Evolutionary conservation across 768 basidiomycete species (phyloP).

Genomic region (Auriscalpium orientale): DNA sequence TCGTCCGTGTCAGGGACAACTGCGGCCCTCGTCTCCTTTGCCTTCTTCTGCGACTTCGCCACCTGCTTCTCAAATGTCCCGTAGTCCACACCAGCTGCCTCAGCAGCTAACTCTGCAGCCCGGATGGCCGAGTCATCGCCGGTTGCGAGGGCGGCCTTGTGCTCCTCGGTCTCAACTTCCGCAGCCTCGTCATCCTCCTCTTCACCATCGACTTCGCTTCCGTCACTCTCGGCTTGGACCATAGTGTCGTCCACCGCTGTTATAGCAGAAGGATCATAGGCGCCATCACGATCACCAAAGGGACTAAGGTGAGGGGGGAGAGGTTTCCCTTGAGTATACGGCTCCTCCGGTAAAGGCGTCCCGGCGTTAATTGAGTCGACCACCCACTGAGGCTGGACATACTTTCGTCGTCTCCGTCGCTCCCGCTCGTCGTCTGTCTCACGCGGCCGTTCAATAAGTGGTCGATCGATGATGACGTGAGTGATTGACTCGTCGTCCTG

Average conservation of each 20-base stretch:
- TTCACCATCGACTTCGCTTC: constrained; percentile 24
- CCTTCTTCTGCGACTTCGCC: constrained; percentile 45
- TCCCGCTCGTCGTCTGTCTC: constrained; percentile 55
- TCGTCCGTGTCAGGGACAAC: constrained; percentile 38
- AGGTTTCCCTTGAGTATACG: constrained; percentile 76
- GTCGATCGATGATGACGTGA: constrained; percentile 92
- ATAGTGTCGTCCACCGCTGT: constrained; percentile 27
- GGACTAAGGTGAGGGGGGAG: constrained; percentile 95
- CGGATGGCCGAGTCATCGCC: constrained; percentile 65
- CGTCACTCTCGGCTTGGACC: constrained; percentile 25
- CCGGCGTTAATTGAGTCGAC: constrained; percentile 91
- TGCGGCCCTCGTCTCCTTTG: constrained; percentile 26
- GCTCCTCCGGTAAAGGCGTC: constrained; percentile 76
- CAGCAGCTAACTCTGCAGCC: constrained; percentile 87
- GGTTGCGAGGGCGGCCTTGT: constrained; percentile 30
- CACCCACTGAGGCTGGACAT: constrained; percentile 96
- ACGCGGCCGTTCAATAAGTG: constrained; percentile 40
- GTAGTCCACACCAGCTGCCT: constrained; percentile 78
- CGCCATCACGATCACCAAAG: constrained; percentile 76
- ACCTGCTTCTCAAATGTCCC: constrained; percentile 73
- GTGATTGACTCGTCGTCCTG: constrained; percentile 82
- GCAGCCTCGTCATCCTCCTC: constrained; percentile 23
- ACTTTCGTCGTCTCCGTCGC: constrained; percentile 63
- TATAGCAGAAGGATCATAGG: constrained; percentile 58
- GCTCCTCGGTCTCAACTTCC: constrained; percentile 21